Evolutionary conservation across 257 asterid genomes (phyloP).

Genomic region (Cordia subcordata): DNA sequence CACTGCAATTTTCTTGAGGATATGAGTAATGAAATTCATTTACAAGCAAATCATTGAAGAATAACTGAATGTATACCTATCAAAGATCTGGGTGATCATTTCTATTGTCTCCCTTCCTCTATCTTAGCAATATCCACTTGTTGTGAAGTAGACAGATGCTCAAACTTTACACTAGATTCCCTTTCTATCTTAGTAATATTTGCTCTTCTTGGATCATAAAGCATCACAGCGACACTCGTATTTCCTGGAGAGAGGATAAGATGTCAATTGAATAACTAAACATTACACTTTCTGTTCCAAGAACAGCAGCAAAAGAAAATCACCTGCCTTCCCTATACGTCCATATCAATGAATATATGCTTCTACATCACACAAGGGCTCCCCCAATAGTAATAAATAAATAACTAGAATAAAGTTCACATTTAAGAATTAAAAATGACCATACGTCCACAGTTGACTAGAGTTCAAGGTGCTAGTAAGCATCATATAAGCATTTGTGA

Average conservation of each 20-base stretch:
- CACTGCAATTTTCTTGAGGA: constrained; percentile 29
- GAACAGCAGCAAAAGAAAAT: too few relatives aligned
- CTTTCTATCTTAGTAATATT: constrained; percentile 80
- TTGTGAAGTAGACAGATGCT: constrained; percentile 89
- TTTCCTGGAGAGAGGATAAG: too few relatives aligned
- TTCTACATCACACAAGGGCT: constrained; percentile 94
- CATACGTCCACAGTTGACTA: too few relatives aligned
- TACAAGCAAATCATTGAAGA: not conserved
- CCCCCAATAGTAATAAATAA: too few relatives aligned
- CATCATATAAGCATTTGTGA: too few relatives aligned
- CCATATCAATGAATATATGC: constrained; percentile 99
- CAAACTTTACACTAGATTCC: constrained; percentile 93
- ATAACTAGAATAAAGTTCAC: too few relatives aligned
- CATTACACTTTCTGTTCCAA: too few relatives aligned
- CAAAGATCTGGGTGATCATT: constrained; percentile 57
- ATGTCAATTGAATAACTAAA: too few relatives aligned
- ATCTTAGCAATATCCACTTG: constrained; percentile 89
- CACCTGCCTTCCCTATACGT: constrained; percentile 97
- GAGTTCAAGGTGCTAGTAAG: too few relatives aligned
- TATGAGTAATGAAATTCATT: not conserved
- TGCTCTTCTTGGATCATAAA: constrained; percentile 87
- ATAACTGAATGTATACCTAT: constrained; percentile 11
- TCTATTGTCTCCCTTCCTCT: constrained; percentile 78
- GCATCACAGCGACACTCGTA: constrained; percentile 88
- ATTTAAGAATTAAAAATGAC: too few relatives aligned